Evolutionary conservation across 2,329 filamentous ascomycete species (phyloP).

Genomic region (Aureobasidium sp.): DNA sequence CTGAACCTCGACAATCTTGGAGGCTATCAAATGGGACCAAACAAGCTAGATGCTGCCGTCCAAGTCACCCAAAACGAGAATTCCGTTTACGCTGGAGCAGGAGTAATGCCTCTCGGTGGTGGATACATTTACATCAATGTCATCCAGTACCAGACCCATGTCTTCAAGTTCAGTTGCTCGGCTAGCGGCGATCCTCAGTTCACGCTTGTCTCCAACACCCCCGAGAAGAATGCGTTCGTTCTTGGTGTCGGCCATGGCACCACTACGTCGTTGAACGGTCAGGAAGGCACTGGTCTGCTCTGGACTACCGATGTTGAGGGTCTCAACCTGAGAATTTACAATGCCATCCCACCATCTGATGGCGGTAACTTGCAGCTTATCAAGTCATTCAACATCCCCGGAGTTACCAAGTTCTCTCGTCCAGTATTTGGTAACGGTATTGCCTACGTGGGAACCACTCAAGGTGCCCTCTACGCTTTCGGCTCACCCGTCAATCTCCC

Average conservation of each 20-base stretch:
- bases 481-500: conserved; percentile 62
- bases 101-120: conserved; percentile 52
- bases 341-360: conserved; percentile 48
- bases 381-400: conserved; percentile 57
- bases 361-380: conserved; percentile 52
- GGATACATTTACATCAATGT: conserved; percentile 59
- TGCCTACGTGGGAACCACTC: conserved; percentile 59
- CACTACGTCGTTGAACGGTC: conserved; percentile 59
- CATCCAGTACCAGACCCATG: conserved; percentile 60
- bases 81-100: conserved; percentile 55
- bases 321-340: conserved; percentile 57
- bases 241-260: conserved; percentile 65
- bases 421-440: conserved; percentile 65
- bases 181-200: conserved; percentile 57
- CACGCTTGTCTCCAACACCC: conserved; percentile 57
- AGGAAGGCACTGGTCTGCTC: conserved; percentile 61
- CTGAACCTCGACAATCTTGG: conserved; percentile 56
- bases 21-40: conserved; percentile 53
- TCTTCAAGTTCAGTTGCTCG: conserved; percentile 65
- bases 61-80: conserved; percentile 53
- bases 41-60: conserved; percentile 49
- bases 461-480: conserved; percentile 61
- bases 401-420: conserved; percentile 62
- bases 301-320: conserved; percentile 66
- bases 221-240: conserved; percentile 56